Percentiles rank a stretch among this genome's conserved stretches.
These are phyloP conservation scores for Trypanosoma platydactyli DNA, from an alignment of 208 protist genomes.

Conservation along the genomic window DNA sequence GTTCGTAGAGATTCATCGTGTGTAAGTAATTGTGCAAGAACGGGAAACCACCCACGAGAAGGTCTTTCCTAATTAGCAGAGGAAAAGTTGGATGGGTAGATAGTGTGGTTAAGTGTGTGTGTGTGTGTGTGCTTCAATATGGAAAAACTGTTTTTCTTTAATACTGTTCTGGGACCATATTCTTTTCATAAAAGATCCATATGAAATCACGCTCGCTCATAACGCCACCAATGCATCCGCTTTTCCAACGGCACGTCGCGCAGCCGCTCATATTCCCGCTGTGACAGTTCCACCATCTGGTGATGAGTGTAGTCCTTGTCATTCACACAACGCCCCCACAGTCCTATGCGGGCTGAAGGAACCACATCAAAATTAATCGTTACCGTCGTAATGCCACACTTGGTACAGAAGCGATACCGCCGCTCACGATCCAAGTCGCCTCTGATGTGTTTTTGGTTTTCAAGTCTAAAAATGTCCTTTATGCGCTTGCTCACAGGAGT, in stretches of 20 bases:
- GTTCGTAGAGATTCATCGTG: too few relatives aligned
- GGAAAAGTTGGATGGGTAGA: too few relatives aligned
- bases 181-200: constrained; percentile 9
- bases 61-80: too few relatives aligned
- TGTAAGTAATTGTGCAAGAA: too few relatives aligned
- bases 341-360: constrained; percentile 76
- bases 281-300: constrained; percentile 61
- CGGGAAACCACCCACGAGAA: too few relatives aligned
- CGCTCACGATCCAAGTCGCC: constrained; percentile 65
- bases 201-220: constrained; percentile 31
- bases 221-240: constrained; percentile 85
- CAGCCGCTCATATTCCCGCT: constrained; percentile 72
- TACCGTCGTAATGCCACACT: constrained; percentile 84
- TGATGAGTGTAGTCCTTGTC: constrained; percentile 90
- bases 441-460: constrained; percentile 83
- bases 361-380: constrained; percentile 86
- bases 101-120: too few relatives aligned
- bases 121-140: constrained; percentile 24
- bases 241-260: constrained; percentile 72
- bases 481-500: constrained; percentile 52
- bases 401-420: constrained; percentile 80
- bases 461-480: constrained; percentile 78
- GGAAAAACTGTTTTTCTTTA: too few relatives aligned
- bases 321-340: constrained; percentile 82
- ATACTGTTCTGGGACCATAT: not conserved